Evolutionary conservation across 1,139 yeast genomes (phyloP), one percentile per base, ranked within the genome.

Genomic region (Blastobotrys illinoisensis): DNA sequence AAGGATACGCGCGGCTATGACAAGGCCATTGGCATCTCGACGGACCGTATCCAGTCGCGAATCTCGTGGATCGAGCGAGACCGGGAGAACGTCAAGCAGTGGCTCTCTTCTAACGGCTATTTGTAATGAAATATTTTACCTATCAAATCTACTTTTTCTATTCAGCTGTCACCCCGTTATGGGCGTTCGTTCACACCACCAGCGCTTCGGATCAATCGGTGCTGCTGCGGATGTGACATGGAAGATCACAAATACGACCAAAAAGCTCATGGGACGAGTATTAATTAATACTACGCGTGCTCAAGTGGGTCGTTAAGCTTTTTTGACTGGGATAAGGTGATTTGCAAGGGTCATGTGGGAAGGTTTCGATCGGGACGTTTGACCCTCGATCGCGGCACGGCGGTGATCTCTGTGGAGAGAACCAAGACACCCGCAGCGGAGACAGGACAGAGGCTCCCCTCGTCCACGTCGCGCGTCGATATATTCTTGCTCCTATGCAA

Each of bases 1-100:
- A 85, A 79, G 72, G 79, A 85, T 64, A 82, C 87, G 59, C 83
- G 82, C 67, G 95, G 91, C 51, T 86, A 77, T 65, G 86, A 86
- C 71, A 85, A 85, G 75, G 78, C 83, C 56, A 77, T 88, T 66
- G 86, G 85, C 14, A 90, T 84, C 73, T 74, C 87, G 16, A 75
- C 85, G 64, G 96, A 88, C 70, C 74, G 80, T 50, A 77, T 88
- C 58, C 74, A 79, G 48, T 73, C 89, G 53, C 81, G 83, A 69
- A 77, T 82, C 56, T 72, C 77, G 56, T 86, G 91, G 93, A 77
- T 84, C 52, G 68, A 75, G 56, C 82, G 91, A 63, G 95, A 86
- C 64, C 71, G 76, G 50, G 73, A 72, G 18, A 77, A 74, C 44
- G 81, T 88, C 54, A 64, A 73, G 53, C 67, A 74, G 44, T 88